Percentiles rank a stretch among this genome's conserved stretches.
Evolutionary conservation across 352 stramenopile species (phyloP).

Genomic region (Pythium rishiriense): DNA sequence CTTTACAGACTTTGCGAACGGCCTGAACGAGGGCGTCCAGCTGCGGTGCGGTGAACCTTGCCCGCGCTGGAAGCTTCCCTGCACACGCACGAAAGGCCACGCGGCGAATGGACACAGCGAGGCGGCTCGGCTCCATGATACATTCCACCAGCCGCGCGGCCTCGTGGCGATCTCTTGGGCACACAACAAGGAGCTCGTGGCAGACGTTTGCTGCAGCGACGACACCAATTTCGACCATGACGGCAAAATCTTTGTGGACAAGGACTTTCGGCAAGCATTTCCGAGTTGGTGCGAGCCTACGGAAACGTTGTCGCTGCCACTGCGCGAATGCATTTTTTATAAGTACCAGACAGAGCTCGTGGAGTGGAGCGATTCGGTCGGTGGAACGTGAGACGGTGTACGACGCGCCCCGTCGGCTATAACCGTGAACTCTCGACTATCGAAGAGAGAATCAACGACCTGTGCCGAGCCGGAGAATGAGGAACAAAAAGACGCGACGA

Average conservation of each 20-base stretch:
- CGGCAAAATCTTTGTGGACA: background rate
- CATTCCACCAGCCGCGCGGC: background rate
- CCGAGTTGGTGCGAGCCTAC: background rate
- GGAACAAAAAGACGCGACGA: background rate
- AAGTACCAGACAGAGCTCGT: background rate
- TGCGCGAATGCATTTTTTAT: background rate
- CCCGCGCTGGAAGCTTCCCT: background rate
- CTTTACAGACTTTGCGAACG: background rate
- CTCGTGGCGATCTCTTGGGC: background rate
- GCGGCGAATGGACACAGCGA: background rate
- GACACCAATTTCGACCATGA: background rate
- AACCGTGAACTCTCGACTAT: background rate
- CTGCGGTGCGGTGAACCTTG: background rate
- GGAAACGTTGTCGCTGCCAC: background rate
- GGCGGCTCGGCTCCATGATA: background rate
- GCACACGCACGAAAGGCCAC: background rate
- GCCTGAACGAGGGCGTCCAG: background rate
- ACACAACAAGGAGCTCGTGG: background rate
- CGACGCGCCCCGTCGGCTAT: background rate
- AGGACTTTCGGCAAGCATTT: background rate
- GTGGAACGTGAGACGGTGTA: background rate
- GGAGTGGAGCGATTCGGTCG: background rate
- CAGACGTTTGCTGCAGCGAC: background rate
- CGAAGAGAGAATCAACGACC: background rate
- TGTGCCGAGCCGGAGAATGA: background rate